These are phyloP conservation scores for Termitomyces bulborhizus DNA, from an alignment of 768 basidiomycete species.

Conservation along the genomic window DNA sequence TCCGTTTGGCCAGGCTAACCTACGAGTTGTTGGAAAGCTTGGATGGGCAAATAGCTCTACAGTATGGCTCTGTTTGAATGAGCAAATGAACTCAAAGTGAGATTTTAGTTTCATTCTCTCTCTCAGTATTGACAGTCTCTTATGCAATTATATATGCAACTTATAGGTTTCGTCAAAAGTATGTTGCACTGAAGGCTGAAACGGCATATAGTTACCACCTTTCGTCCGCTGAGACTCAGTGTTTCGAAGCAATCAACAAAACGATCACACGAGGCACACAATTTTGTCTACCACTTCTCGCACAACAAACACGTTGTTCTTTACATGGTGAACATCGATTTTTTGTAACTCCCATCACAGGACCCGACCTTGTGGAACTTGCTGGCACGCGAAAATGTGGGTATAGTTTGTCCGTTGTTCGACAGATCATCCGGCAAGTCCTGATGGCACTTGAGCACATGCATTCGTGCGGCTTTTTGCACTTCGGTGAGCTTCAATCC, in stretches of 20 bases:
- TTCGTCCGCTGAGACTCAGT: neutral
- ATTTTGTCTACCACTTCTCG: neutral
- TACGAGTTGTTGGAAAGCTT: neutral
- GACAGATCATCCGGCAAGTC: neutral
- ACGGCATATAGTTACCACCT: neutral
- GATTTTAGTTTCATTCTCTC: neutral
- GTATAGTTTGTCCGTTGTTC: neutral
- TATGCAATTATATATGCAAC: neutral
- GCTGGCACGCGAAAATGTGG: neutral
- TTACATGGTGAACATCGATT: neutral
- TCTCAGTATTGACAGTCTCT: no score
- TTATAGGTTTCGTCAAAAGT: neutral
- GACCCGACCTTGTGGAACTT: neutral
- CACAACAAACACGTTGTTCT: neutral
- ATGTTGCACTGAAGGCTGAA: neutral
- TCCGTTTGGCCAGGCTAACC: neutral
- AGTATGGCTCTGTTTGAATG: neutral
- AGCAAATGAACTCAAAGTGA: neutral
- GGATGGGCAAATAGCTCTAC: neutral
- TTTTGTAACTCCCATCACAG: neutral
- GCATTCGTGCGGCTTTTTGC: neutral
- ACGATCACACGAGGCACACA: neutral
- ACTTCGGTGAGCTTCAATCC: neutral
- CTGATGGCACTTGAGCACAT: neutral
- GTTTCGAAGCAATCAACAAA: neutral